Evolutionary conservation across 169 alveolate genomes (phyloP).

Genomic region (Pseudocohnilembus persalinus): DNA sequence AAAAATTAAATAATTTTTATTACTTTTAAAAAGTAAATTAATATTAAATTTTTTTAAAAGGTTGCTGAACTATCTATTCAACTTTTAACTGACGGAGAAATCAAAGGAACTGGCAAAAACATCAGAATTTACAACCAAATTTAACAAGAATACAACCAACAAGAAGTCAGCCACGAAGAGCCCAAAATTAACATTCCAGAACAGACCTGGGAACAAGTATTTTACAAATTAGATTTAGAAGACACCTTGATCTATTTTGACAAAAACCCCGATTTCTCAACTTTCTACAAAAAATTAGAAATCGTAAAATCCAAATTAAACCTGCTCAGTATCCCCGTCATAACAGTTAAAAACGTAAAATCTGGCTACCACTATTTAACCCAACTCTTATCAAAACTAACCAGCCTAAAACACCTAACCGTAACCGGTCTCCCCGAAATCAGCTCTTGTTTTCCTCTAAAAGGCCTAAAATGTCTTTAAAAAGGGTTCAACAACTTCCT

Average conservation of each 20-base stretch:
- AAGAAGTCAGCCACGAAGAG: not conserved
- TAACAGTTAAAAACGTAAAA: not conserved
- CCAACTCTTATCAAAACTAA: not conserved
- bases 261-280: constrained; percentile 53
- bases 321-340: constrained; percentile 7
- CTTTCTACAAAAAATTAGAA: constrained; percentile 42
- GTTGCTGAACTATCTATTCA: constrained; percentile 6
- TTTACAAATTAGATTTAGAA: constrained; percentile 61
- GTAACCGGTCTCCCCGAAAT: constrained; percentile 11
- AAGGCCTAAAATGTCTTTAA: constrained; percentile 15
- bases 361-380: constrained; percentile 37
- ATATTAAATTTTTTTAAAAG: no score
- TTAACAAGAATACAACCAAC: not conserved
- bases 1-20: no score
- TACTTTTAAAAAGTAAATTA: no score
- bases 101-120: not conserved
- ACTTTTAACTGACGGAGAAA: not conserved
- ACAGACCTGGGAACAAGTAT: constrained; percentile 57
- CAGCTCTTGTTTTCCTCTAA: constrained; percentile 3
- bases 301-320: constrained; percentile 17
- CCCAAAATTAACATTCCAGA: constrained; percentile 21
- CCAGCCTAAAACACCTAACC: constrained; percentile 10
- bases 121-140: constrained; percentile 4
- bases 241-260: constrained; percentile 45
- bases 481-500: constrained; percentile 27